Evolutionary conservation across 108 stramenopile genomes (phyloP).

Genomic region (Licmophora abbreviata): DNA sequence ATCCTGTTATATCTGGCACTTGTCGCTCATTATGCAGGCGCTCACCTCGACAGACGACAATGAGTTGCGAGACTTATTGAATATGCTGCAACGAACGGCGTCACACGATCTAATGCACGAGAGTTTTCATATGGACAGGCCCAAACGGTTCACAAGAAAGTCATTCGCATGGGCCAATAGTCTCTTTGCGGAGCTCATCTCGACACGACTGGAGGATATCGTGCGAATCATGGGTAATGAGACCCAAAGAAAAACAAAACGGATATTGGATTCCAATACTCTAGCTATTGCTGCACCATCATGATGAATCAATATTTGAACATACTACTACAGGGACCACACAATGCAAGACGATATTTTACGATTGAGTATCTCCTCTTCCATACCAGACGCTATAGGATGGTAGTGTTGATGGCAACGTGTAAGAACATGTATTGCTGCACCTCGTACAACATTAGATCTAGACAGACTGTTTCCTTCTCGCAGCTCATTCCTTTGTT

Average conservation of each 20-base stretch:
- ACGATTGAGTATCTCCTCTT: too few species aligned
- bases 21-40: conserved; percentile 51
- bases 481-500: too few species aligned
- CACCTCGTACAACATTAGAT: too few species aligned
- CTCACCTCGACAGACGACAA: conserved; percentile 20
- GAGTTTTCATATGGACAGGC: conserved; percentile 27
- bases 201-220: conserved; percentile 19
- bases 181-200: conserved; percentile 52
- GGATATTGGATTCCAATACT: neutral
- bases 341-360: too few species aligned
- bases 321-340: too few species aligned
- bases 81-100: conserved; percentile 24
- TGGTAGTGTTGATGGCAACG: too few species aligned
- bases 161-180: conserved; percentile 73
- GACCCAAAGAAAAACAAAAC: too few species aligned
- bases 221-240: too few species aligned
- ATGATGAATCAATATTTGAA: neutral
- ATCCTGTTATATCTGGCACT: conserved; percentile 52
- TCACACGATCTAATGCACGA: conserved; percentile 48
- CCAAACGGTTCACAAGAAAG: conserved; percentile 22
- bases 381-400: too few species aligned
- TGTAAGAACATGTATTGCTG: too few species aligned
- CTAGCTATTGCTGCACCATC: neutral
- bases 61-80: conserved; percentile 22
- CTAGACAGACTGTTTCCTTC: too few species aligned